Evolutionary conservation across 768 basidiomycete species (phyloP), one percentile per base, ranked within the genome.

Genomic region (Naganishia friedmannii): DNA sequence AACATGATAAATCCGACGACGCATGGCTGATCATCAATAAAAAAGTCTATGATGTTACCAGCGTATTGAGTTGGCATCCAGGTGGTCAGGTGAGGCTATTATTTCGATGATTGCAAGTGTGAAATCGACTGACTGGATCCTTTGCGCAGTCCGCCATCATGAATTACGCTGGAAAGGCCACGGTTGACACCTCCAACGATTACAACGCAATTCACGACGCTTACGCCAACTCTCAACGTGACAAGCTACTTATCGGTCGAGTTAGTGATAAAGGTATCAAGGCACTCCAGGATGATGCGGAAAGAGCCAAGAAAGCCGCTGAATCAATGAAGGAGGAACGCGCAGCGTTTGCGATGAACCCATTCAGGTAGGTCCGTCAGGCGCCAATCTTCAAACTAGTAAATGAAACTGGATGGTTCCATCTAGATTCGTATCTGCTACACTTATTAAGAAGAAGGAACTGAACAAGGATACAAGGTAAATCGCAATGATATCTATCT

Each of bases 381-480:
- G 48, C 48, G 23, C n/a, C 6, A 26, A 26, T 51, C 48, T n/a
- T 26, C 13, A 26, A 26, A 0, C n/a, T 39, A 1, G n/a, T n/a
- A 19, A 17, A 21, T 21, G 21, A 34, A n/a, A 26, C 26, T 39
- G 32, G 7, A 10, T 54, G 42, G 10, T 57, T 8, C 21, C 31
- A n/a, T 21, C 21, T 26, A 66, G 70, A 31, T 71, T 31, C 28
- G 19, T 56, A 9, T 23, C 70, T 17, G 65, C 65, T 7, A 71
- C 70, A 7, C 54, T 71, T 17, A 26, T 71, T 37, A 51, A 71
- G 26, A 53, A 56, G 45, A 71, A 71, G 45, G 70, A 67, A 51
- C 28, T 71, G 12, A 71, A 66, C 70, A 48, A 58, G n/a, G 70
- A 71, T 32, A 71, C 70, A 17, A 66, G 66, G 70, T 71, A 54